Base-by-base conservation (phyloP, 2,329 filamentous ascomycete species). In the Aspergillus puulaauensis region DNA sequence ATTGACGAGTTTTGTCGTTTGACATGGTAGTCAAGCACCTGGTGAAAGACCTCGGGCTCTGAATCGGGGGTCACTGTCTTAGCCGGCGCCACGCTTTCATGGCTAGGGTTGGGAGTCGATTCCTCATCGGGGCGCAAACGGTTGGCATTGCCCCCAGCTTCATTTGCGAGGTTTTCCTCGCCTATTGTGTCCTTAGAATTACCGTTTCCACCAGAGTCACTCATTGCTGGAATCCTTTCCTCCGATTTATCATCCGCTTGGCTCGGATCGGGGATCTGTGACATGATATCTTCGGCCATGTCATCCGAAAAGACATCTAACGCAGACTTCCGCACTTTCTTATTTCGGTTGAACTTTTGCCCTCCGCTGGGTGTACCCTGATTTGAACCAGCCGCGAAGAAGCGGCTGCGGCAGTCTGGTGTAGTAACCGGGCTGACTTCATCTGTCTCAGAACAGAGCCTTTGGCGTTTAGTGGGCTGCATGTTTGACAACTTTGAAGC, bases 231-330 rank as follows among this genome's bases (percentile, higher is more conserved):
- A 12, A 8, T 19, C 14, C 37, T 17, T 17, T 46, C 35, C 9
- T 21, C 50, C 15, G 49, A 37, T 6, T 31, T 39, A 8, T 43
- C n/a, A 15, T 52, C 4, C 15, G 44, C n/a, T 27, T 62, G 56
- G 23, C 37, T 45, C 21, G 69, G 64, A 61, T 81, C 75, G 8
- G 76, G 72, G 40, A 82, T 68, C 52, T 72, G 74, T 4, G 77
- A 68, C 73, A 82, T 79, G 7, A 78, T 78, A 31, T 81, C 78
- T 59, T 82, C 79, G 24, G 80, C 73, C 4, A 78, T 74, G 61
- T 83, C 80, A 63, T 84, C 82, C 1, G 81, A 83, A 64, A 79
- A 83, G 4, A 84, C 77, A 23, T 75, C 77, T 56, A 83, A 70
- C 8, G 72, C 72, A 14, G 77, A 73, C 54, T 77, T 75, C 54